These are phyloP conservation scores for Fusarium equiseti DNA, from an alignment of 2,329 filamentous ascomycete genomes.

Conservation along the genomic window DNA sequence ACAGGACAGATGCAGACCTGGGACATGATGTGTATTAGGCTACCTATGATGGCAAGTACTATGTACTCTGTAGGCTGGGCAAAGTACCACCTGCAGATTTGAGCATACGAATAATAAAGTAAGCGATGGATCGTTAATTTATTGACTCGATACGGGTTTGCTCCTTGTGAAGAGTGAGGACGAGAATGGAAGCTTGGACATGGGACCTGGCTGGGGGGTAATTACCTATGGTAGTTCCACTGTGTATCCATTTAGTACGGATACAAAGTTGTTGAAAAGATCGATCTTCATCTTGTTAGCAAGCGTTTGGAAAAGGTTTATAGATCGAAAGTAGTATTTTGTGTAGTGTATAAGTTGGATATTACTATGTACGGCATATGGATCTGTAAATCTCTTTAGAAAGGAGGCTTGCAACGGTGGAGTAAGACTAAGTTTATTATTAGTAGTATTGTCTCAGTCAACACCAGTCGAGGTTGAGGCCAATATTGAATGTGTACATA, in stretches of 20 bases:
- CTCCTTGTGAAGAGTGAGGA: conserved; percentile 6
- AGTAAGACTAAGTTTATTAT: conserved; percentile 20
- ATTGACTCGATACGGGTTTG: conserved; percentile 3
- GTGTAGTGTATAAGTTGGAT: conserved; percentile 1
- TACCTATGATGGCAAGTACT: background rate
- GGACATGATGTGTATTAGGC: conserved; percentile 40
- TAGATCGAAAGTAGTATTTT: conserved; percentile 26
- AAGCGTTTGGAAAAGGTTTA: conserved; percentile 1
- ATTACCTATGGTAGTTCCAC: conserved; percentile 1
- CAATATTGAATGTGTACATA: background rate
- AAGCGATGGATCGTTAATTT: conserved; percentile 9
- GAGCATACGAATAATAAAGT: conserved; percentile 9
- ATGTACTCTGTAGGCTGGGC: background rate
- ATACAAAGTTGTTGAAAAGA: conserved; percentile 3
- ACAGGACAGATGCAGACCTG: conserved; percentile 22
- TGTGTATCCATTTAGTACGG: conserved; percentile 1
- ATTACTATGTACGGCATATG: background rate
- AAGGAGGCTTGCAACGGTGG: conserved; percentile 14
- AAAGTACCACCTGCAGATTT: conserved; percentile 9
- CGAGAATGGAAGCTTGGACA: conserved; percentile 22
- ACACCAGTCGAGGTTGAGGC: background rate
- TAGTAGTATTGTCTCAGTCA: background rate
- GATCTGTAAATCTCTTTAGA: conserved; percentile 3
- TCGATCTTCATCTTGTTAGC: conserved; percentile 15
- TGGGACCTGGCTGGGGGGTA: background rate